Evolutionary conservation across 192 early-diverging fungal genomes (phyloP).

Genomic region (Cetraspora pellucida): DNA sequence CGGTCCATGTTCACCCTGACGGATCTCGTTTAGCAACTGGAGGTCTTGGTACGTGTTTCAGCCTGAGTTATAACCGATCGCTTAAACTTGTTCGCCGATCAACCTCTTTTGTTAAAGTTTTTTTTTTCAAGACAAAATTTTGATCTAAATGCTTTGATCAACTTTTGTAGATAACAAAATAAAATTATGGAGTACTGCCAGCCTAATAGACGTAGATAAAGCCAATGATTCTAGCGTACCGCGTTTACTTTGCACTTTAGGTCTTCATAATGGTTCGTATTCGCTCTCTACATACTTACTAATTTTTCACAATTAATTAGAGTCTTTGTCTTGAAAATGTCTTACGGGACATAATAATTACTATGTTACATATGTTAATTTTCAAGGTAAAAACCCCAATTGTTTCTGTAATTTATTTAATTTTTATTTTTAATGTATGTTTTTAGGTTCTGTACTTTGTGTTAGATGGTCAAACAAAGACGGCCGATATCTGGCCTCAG

Average conservation of each 20-base stretch:
- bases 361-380: not conserved
- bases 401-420: not conserved
- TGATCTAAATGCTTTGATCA: not conserved
- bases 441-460: slow-evolving; percentile 79
- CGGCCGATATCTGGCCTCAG: slow-evolving; percentile 80
- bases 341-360: too few species aligned
- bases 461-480: slow-evolving; percentile 77
- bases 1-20: slow-evolving; percentile 83
- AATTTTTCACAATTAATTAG: too few species aligned
- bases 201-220: slow-evolving; percentile 56
- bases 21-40: slow-evolving; percentile 84
- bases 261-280: slow-evolving; percentile 73
- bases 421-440: not conserved
- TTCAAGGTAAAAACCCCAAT: not conserved
- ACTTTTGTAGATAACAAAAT: slow-evolving; percentile 74
- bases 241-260: slow-evolving; percentile 77
- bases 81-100: not conserved
- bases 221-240: slow-evolving; percentile 54
- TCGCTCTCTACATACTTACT: too few species aligned
- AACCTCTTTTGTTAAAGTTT: too few species aligned
- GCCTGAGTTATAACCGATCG: not conserved
- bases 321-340: too few species aligned
- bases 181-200: slow-evolving; percentile 83
- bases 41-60: slow-evolving; percentile 61
- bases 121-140: not conserved